Percentiles rank a stretch among this genome's conserved stretches.
Evolutionary conservation across 495 filamentous ascomycete genomes (phyloP).

Genomic region (Aspergillus cristatus): DNA sequence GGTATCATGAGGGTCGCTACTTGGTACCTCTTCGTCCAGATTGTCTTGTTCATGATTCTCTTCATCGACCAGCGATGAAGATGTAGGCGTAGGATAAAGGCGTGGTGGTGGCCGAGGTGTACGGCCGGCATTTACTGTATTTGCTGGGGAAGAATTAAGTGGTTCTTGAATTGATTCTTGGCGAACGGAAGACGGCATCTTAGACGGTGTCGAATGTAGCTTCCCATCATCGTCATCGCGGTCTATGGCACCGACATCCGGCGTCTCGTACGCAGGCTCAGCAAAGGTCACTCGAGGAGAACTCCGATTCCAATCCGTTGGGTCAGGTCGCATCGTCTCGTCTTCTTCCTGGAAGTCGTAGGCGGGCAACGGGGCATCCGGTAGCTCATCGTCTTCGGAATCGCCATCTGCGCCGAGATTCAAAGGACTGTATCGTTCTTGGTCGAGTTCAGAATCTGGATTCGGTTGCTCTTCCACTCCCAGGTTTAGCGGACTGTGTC

Average conservation of each 20-base stretch:
- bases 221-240: constrained; percentile 22
- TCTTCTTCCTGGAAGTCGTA: constrained; percentile 19
- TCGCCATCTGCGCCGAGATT: constrained; percentile 14
- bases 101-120: constrained; percentile 22
- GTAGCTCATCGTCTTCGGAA: constrained; percentile 12
- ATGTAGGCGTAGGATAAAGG: constrained; percentile 34
- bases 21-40: not conserved
- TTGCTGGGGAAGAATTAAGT: constrained; percentile 19
- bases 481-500: no score
- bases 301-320: constrained; percentile 2
- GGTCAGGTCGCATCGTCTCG: constrained; percentile 5
- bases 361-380: not conserved
- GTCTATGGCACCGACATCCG: constrained; percentile 22
- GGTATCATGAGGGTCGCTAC: no score
- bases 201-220: constrained; percentile 32
- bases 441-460: not conserved
- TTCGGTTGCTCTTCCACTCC: not conserved
- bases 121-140: constrained; percentile 21
- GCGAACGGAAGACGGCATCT: constrained; percentile 29
- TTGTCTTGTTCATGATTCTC: constrained; percentile 15
- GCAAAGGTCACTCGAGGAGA: constrained; percentile 7
- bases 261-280: constrained; percentile 17
- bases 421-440: constrained; percentile 5
- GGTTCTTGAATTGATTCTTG: no score
- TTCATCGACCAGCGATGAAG: constrained; percentile 33